Percentiles rank a stretch among this genome's conserved stretches.
Evolutionary conservation across 1,284 basidiomycete genomes (phyloP).

Genomic region (Stygiomarasmius scandens): DNA sequence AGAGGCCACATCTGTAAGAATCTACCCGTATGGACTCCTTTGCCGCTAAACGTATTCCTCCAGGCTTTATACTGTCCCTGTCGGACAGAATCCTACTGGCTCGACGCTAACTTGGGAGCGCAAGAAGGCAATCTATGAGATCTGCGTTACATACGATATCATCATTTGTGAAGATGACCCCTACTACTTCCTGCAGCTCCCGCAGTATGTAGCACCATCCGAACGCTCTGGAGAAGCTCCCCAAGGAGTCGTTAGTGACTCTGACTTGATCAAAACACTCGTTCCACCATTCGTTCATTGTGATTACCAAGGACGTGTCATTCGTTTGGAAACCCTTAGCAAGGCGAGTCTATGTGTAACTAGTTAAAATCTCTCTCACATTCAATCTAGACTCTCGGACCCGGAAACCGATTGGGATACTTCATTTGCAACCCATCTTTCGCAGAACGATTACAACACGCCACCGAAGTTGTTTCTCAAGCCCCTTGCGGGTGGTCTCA

Average conservation of each 20-base stretch:
- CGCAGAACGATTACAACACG: conserved; percentile 35
- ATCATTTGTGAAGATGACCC: conserved; percentile 60
- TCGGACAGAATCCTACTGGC: conserved; percentile 59
- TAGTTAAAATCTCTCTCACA: neutral
- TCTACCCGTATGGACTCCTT: neutral
- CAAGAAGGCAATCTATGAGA: conserved; percentile 55
- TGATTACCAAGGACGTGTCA: conserved; percentile 59
- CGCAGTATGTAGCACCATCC: conserved; percentile 29
- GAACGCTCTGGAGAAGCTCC: conserved; percentile 25
- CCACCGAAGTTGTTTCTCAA: conserved; percentile 17
- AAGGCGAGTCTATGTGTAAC: conserved; percentile 24
- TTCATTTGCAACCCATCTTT: conserved; percentile 48
- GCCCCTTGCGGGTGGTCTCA: conserved; percentile 16
- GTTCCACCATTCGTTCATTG: conserved; percentile 41
- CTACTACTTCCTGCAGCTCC: conserved; percentile 54
- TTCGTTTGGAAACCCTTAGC: conserved; percentile 38
- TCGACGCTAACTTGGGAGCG: conserved; percentile 50
- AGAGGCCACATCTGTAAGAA: conserved; percentile 32
- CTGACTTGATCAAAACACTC: neutral
- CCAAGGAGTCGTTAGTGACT: conserved; percentile 31
- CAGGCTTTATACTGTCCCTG: conserved; percentile 35
- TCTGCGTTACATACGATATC: conserved; percentile 55
- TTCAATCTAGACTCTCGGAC: conserved; percentile 44
- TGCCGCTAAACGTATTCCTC: no score
- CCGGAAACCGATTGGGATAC: conserved; percentile 61